Evolutionary conservation across 1,139 yeast genomes (phyloP).

Genomic region (Nematodospora anomalae): DNA sequence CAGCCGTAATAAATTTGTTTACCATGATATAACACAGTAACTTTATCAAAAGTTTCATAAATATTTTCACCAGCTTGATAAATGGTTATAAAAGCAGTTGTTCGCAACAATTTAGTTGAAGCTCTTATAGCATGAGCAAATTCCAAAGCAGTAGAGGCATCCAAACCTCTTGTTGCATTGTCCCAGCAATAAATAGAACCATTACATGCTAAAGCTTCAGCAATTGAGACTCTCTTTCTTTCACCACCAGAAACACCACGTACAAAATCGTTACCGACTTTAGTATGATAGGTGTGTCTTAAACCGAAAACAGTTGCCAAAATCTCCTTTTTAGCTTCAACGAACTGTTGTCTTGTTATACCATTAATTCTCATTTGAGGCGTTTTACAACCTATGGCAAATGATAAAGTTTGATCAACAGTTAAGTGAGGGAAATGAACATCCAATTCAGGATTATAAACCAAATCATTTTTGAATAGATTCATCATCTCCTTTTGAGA

Average conservation of each 20-base stretch:
- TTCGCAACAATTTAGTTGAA: constrained; percentile 54
- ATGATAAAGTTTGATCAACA: constrained; percentile 60
- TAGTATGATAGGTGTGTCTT: constrained; percentile 29
- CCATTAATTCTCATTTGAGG: constrained; percentile 54
- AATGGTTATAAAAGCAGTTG: constrained; percentile 59
- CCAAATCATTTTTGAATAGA: constrained; percentile 49
- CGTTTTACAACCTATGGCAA: constrained; percentile 61
- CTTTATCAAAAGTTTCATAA: constrained; percentile 62
- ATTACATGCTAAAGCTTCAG: constrained; percentile 60
- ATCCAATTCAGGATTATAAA: constrained; percentile 64
- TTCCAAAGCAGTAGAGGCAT: constrained; percentile 72
- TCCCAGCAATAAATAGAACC: constrained; percentile 69
- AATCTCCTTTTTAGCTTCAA: constrained; percentile 47
- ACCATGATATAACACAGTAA: constrained; percentile 59
- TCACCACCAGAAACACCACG: constrained; percentile 89
- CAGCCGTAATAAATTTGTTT: constrained; percentile 62
- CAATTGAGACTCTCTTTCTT: constrained; percentile 77
- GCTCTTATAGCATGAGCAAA: constrained; percentile 62
- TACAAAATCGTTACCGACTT: constrained; percentile 46
- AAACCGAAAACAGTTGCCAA: constrained; percentile 58
- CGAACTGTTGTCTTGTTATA: constrained; percentile 48
- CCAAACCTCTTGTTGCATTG: constrained; percentile 78
- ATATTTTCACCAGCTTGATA: constrained; percentile 72
- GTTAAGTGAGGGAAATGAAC: constrained; percentile 64
- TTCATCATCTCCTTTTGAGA: constrained; percentile 49